Evolutionary conservation across 2,329 filamentous ascomycete genomes (phyloP).

Genomic region (Pestalotiopsis sp.): DNA sequence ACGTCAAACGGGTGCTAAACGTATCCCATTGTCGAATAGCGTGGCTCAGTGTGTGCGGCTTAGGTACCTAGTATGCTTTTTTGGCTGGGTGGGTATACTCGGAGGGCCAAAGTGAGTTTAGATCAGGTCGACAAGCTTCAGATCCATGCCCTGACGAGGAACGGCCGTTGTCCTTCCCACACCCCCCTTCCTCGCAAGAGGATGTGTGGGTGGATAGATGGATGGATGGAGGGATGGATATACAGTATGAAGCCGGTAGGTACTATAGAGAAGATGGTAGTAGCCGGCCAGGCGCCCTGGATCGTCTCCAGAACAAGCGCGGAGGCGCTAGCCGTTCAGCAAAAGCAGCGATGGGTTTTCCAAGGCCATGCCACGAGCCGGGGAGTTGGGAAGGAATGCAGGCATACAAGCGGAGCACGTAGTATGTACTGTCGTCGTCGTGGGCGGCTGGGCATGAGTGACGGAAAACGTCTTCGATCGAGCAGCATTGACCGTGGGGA

Average conservation of each 20-base stretch:
- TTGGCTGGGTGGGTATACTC: not conserved
- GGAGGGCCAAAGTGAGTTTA: not conserved
- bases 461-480: conserved; percentile 2
- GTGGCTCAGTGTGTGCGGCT: not conserved
- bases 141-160: not conserved
- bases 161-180: conserved; percentile 9
- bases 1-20: not conserved
- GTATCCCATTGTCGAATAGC: conserved; percentile 3
- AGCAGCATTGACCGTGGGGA: not conserved
- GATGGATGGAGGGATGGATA: not conserved
- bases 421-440: not conserved
- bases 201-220: not conserved
- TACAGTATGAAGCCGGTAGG: not conserved
- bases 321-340: conserved; percentile 17
- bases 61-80: not conserved
- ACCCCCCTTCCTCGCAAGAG: not conserved
- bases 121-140: conserved; percentile 8
- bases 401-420: not conserved
- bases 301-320: conserved; percentile 14
- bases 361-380: not conserved
- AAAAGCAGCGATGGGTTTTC: conserved; percentile 39
- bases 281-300: not conserved
- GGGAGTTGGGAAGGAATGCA: not conserved
- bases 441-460: not conserved
- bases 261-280: not conserved